These are phyloP conservation scores for Pestalotiopsis sp. DNA, from an alignment of 2,329 filamentous ascomycete genomes.

Conservation along the genomic window DNA sequence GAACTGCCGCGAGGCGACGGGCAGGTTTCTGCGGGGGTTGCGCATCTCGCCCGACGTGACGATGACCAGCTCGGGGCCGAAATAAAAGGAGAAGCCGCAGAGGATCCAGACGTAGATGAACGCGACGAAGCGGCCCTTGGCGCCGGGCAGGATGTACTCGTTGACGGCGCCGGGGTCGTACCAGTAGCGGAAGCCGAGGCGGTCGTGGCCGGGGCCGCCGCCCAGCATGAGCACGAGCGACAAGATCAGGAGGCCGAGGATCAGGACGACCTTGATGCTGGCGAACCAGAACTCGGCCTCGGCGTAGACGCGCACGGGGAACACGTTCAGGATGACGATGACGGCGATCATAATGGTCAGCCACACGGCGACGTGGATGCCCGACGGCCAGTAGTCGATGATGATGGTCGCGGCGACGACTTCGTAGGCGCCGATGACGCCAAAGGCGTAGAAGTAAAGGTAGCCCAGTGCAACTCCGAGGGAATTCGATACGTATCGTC, in stretches of 20 bases:
- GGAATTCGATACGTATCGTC: slow-evolving; percentile 44
- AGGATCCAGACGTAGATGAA: slow-evolving; percentile 69
- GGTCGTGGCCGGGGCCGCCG: slow-evolving; percentile 43
- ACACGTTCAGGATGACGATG: slow-evolving; percentile 16
- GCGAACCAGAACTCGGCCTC: slow-evolving; percentile 14
- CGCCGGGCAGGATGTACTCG: slow-evolving; percentile 39
- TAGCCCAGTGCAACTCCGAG: slow-evolving; percentile 49
- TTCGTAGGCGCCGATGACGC: slow-evolving; percentile 37
- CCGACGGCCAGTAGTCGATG: slow-evolving; percentile 24
- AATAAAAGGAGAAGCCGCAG: slow-evolving; percentile 75
- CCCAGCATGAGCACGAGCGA: slow-evolving; percentile 51
- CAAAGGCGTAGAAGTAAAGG: slow-evolving; percentile 40
- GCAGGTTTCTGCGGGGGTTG: slow-evolving; percentile 80
- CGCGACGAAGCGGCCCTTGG: slow-evolving; percentile 42
- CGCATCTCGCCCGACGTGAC: slow-evolving; percentile 77
- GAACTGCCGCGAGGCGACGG: slow-evolving; percentile 87
- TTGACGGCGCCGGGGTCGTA: slow-evolving; percentile 40
- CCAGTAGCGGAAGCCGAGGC: slow-evolving; percentile 51
- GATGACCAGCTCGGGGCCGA: slow-evolving; percentile 71
- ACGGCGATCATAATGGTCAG: slow-evolving; percentile 22
- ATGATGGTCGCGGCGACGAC: slow-evolving; percentile 22
- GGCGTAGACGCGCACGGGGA: slow-evolving; percentile 8
- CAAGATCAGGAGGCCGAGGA: slow-evolving; percentile 52
- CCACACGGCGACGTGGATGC: slow-evolving; percentile 21
- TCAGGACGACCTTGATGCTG: slow-evolving; percentile 27